Percentiles rank a stretch among this genome's conserved stretches.
Conservation (phyloP, 441 rosid genomes). For the Mallotus repandus region DNA sequence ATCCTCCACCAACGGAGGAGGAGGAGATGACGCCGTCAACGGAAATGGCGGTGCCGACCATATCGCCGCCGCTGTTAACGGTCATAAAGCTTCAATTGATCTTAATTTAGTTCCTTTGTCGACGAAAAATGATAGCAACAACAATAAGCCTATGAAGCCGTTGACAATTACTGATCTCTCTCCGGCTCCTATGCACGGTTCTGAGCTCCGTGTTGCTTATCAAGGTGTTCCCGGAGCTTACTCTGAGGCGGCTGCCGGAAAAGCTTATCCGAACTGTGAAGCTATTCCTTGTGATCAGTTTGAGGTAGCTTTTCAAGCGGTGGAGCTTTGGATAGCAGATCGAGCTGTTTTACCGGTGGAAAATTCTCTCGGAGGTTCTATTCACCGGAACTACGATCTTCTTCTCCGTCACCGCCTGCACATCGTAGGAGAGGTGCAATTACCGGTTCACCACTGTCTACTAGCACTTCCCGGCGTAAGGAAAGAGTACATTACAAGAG, state of each 20-base stretch:
- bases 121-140: constrained; percentile 13
- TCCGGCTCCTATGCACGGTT: constrained; percentile 88
- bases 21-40: constrained; percentile 54
- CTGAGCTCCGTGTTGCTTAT: constrained; percentile 82
- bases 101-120: constrained; percentile 49
- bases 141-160: constrained; percentile 42
- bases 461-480: constrained; percentile 82
- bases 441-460: constrained; percentile 93
- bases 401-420: constrained; percentile 95
- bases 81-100: constrained; percentile 61
- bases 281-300: constrained; percentile 97
- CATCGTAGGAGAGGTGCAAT: constrained; percentile 91
- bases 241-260: constrained; percentile 93
- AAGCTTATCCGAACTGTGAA: constrained; percentile 88
- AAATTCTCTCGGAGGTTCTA: constrained; percentile 92
- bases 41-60: constrained; percentile 29
- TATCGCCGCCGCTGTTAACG: constrained; percentile 52
- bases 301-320: constrained; percentile 90
- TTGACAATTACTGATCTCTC: constrained; percentile 72
- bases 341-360: constrained; percentile 88
- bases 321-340: constrained; percentile 96
- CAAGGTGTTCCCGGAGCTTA: constrained; percentile 98
- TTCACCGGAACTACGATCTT: constrained; percentile 89
- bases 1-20: background rate
- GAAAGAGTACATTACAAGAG: constrained; percentile 64